A percentile compares a stretch with the other conserved stretches of the same genome.
Evolutionary conservation across 2,329 filamentous ascomycete genomes (phyloP).

Genomic region (Aspergillus melleus): DNA sequence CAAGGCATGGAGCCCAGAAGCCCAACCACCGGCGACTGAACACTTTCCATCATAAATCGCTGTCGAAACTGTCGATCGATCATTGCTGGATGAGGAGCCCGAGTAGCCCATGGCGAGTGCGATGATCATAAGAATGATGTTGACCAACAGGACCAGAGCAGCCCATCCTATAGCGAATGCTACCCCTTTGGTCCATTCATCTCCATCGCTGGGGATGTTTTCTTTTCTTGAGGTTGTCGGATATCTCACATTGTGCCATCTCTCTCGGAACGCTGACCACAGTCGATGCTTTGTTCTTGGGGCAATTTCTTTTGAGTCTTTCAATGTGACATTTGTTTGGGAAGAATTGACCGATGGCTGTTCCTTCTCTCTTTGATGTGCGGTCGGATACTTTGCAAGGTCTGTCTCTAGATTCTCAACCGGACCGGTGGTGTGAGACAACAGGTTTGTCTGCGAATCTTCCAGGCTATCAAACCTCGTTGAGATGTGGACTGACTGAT

Average conservation of each 20-base stretch:
- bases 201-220: not conserved
- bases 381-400: not conserved
- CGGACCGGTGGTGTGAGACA: not conserved
- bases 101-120: conserved; percentile 10
- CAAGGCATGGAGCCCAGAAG: conserved; percentile 41
- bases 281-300: not conserved
- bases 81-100: not conserved
- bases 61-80: not conserved
- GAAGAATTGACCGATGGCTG: not conserved
- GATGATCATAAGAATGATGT: conserved; percentile 11
- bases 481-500: not conserved
- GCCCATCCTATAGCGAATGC: conserved; percentile 5
- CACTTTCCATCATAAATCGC: conserved; percentile 15
- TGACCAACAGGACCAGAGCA: conserved; percentile 4
- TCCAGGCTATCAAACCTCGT: no score
- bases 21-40: conserved; percentile 9
- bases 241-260: not conserved
- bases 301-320: not conserved
- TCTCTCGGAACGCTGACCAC: not conserved
- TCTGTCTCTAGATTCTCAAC: not conserved
- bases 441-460: not conserved
- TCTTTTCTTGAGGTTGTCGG: not conserved
- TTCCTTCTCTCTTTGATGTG: not conserved
- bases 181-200: conserved; percentile 14
- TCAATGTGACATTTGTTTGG: not conserved